Percentiles rank a stretch among this genome's conserved stretches.
Evolutionary conservation across 2,329 filamentous ascomycete genomes (phyloP).

Genomic region (Pseudocercospora eumusae): DNA sequence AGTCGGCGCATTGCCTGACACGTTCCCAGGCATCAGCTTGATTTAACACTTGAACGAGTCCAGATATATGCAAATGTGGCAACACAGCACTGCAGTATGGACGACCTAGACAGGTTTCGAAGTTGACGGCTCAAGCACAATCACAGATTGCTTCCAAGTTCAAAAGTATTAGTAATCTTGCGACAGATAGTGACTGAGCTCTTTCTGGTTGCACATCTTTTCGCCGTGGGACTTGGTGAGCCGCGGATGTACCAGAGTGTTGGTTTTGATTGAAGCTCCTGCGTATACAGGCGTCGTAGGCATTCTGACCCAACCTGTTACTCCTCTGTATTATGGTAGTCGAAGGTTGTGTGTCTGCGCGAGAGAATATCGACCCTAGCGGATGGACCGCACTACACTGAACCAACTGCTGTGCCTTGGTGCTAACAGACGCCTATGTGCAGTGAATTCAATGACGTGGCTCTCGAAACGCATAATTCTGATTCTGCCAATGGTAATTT

Average conservation of each 20-base stretch:
- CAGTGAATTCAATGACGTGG: too few species aligned
- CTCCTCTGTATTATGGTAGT: too few species aligned
- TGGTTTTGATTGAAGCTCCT: background rate
- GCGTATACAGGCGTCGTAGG: background rate
- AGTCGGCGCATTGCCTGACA: background rate
- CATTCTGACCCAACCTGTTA: background rate
- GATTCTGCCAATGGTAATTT: background rate
- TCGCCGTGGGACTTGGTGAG: background rate
- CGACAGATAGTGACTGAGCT: background rate
- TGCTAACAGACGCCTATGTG: background rate
- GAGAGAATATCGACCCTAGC: background rate
- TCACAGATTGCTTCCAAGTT: background rate
- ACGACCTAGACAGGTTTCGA: too few species aligned
- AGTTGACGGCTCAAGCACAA: background rate
- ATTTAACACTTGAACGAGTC: too few species aligned
- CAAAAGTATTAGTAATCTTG: background rate
- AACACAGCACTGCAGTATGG: too few species aligned
- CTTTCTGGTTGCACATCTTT: background rate
- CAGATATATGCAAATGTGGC: too few species aligned
- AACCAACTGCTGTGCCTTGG: background rate
- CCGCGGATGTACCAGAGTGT: background rate
- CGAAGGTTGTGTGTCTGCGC: too few species aligned
- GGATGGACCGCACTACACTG: background rate
- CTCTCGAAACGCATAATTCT: background rate
- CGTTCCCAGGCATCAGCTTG: background rate